These are phyloP conservation scores for Glycine latifolia DNA, from an alignment of 306 rosid species.

Conservation along the genomic window DNA sequence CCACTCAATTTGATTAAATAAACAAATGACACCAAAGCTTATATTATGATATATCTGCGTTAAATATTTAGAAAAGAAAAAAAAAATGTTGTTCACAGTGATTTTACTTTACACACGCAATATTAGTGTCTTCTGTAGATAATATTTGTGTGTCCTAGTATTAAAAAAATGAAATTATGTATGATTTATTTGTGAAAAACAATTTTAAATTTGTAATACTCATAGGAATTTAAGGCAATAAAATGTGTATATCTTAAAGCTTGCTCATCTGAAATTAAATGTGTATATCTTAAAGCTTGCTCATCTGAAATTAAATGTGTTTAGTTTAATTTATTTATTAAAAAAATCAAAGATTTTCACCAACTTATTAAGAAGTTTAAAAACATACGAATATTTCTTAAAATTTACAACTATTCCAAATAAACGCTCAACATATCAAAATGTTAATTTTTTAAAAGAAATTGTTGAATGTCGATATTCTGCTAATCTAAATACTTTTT, in stretches of 20 bases:
- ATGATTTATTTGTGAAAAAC: not conserved
- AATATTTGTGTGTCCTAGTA: no score
- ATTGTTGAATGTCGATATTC: no score
- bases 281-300: not conserved
- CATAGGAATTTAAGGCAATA: not conserved
- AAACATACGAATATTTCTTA: not conserved
- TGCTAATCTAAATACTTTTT: no score
- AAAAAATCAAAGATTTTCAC: not conserved
- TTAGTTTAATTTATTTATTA: not conserved
- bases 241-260: not conserved
- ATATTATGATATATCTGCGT: not conserved
- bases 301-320: not conserved
- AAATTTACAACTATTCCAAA: not conserved
- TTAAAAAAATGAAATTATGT: not conserved
- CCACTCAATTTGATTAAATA: constrained; percentile 17
- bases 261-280: not conserved
- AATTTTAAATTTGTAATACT: not conserved
- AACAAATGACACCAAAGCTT: not conserved
- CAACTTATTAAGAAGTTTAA: not conserved
- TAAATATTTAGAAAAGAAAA: no score
- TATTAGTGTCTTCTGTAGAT: no score
- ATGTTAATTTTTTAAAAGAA: not conserved
- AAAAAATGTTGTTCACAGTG: no score
- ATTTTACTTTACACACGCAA: no score
- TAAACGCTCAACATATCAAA: not conserved